Base-by-base conservation (phyloP, 73 alveolate genomes). In the Paramecium biaurelia region DNA sequence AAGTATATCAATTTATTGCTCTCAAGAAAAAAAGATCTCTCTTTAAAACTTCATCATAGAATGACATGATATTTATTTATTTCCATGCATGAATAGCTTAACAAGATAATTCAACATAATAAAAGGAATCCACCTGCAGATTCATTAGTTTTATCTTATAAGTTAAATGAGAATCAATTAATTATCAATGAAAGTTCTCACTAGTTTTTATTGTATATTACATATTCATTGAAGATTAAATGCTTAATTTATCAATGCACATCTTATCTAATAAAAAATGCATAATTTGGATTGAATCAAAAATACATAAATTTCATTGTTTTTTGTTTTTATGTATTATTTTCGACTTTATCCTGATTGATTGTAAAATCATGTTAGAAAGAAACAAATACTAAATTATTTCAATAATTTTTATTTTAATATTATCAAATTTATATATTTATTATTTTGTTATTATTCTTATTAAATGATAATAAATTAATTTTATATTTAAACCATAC, bases 231-330 rank as follows among this genome's bases (percentile, higher is more conserved):
- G 14, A 79, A 79, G 2, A 79, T 45, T 23, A 56, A 42, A 79
- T 79, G 90, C 7, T 41, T 79, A 18, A 79, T 79, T 10, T 43
- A 35, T n/a, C 43, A 10, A 79, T 79, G 90, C 0, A 53, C 74
- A 5, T 79, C 90, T 24, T 79, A 76, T 43, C 90, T 76, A 23
- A 79, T 79, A 8, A 79, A 23, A 79, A 79, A 30, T 23, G 90
- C 90, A 79, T 79, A 79, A 24, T 45, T 26, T 18, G 47, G 32
- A 47, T 41, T 43, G 14, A 76, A n/a, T n/a, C n/a, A n/a, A n/a
- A n/a, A n/a, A n/a, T n/a, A n/a, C n/a, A n/a, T n/a, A n/a, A n/a
- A n/a, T n/a, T n/a, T n/a, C n/a, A n/a, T n/a, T n/a, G n/a, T n/a
- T n/a, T n/a, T n/a, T n/a, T n/a, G n/a, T n/a, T n/a, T n/a, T n/a